Conservation (phyloP, 2,329 filamentous ascomycete genomes). For the Colletotrichum sp. region DNA sequence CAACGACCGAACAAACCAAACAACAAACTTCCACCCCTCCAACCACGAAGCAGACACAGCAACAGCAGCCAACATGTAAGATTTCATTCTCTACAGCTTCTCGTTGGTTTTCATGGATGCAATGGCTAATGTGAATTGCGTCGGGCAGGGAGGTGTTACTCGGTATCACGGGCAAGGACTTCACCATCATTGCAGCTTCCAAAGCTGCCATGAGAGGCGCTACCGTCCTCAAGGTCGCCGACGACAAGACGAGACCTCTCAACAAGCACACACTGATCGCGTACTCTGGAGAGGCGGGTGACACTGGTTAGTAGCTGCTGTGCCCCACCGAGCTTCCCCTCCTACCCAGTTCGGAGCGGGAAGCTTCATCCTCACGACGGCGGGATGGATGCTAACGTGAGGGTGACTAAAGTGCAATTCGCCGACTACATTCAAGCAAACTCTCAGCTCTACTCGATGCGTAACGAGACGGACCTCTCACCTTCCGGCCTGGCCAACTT, state of each 20-base stretch:
- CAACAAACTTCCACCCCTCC: background rate
- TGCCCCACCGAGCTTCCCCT: background rate
- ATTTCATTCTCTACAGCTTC: background rate
- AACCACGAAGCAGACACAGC: constrained; percentile 1
- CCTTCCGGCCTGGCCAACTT: constrained; percentile 91
- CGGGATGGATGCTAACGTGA: constrained; percentile 10
- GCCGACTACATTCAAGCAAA: constrained; percentile 99
- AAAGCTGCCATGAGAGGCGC: constrained; percentile 98
- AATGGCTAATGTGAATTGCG: constrained; percentile 16
- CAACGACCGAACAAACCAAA: constrained; percentile 4
- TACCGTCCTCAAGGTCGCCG: constrained; percentile 90
- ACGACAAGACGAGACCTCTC: constrained; percentile 93
- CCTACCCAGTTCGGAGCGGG: background rate
- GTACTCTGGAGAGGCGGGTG: constrained; percentile 93
- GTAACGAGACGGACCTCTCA: constrained; percentile 91
- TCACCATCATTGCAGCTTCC: constrained; percentile 95
- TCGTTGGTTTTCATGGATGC: background rate
- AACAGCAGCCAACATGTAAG: constrained; percentile 33
- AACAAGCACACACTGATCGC: constrained; percentile 96
- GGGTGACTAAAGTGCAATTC: constrained; percentile 78
- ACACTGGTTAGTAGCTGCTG: constrained; percentile 71
- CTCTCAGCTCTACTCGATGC: constrained; percentile 97
- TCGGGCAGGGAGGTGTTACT: constrained; percentile 88
- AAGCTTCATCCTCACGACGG: background rate
- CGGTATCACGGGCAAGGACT: constrained; percentile 99